A percentile compares a stretch with the other conserved stretches of the same genome.
These are phyloP conservation scores for Penicillium sp. DNA, from an alignment of 2,329 filamentous ascomycete species.

Conservation along the genomic window DNA sequence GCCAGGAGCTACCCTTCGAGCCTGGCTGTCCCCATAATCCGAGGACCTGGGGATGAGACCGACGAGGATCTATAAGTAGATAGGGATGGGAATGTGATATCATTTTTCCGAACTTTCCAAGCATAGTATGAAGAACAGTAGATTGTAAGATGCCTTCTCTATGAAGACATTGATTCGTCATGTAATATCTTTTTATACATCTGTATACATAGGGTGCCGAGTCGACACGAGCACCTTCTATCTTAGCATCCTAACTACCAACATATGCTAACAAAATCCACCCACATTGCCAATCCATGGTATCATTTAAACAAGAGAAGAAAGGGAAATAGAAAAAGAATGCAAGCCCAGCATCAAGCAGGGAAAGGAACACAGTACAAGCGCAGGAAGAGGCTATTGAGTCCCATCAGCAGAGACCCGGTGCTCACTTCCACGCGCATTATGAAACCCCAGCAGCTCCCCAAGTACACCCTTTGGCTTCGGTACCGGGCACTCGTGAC, in stretches of 20 bases:
- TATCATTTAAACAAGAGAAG: conserved; percentile 22
- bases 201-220: neutral
- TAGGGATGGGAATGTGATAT: neutral
- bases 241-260: neutral
- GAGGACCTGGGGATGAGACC: neutral
- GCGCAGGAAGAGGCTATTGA: conserved; percentile 3
- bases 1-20: conserved; percentile 30
- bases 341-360: neutral
- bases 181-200: neutral
- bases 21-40: conserved; percentile 13
- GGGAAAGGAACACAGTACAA: neutral
- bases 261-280: conserved; percentile 1
- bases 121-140: neutral
- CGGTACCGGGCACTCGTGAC: conserved; percentile 85
- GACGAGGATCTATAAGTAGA: conserved; percentile 2
- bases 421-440: conserved; percentile 22
- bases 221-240: neutral
- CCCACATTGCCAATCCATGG: conserved; percentile 20
- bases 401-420: conserved; percentile 16
- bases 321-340: conserved; percentile 12
- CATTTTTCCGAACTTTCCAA: neutral
- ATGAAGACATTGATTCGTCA: neutral
- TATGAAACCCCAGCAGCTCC: conserved; percentile 70
- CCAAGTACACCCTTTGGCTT: conserved; percentile 81
- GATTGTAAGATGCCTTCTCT: neutral